A percentile compares a stretch with the other conserved stretches of the same genome.
phyloP scores from a whole-genome alignment of 2,329 filamentous ascomycete species.

The Emmonsiellopsis sp. region DNA sequence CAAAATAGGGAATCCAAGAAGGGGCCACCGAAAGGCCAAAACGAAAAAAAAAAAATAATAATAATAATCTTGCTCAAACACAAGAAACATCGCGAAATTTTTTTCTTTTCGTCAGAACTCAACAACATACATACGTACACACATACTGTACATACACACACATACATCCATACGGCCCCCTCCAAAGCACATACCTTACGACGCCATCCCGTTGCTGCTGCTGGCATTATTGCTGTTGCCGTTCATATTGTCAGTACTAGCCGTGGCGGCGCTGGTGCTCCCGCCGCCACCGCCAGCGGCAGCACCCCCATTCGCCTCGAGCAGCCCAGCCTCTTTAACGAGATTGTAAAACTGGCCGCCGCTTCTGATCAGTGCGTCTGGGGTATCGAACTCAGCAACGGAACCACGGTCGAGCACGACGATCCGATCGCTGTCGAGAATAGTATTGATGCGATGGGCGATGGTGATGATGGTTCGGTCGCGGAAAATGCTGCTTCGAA shows the following conservation, averaged over 20 bases:
- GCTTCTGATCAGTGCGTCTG: conserved; percentile 63
- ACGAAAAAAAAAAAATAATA: too few species aligned
- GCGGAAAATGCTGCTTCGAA: conserved; percentile 61
- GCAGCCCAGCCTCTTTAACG: conserved; percentile 79
- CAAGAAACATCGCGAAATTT: too few species aligned
- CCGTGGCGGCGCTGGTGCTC: neutral
- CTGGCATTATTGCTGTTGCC: neutral
- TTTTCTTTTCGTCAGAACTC: neutral
- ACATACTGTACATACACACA: neutral
- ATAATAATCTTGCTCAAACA: too few species aligned
- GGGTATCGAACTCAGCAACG: conserved; percentile 88
- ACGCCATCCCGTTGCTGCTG: neutral
- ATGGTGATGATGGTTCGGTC: conserved; percentile 97
- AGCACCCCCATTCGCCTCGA: conserved; percentile 35
- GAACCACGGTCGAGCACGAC: conserved; percentile 85
- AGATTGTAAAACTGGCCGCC: conserved; percentile 79
- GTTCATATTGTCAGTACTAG: neutral
- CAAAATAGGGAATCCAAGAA: too few species aligned
- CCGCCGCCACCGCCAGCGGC: conserved; percentile 9
- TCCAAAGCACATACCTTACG: neutral
- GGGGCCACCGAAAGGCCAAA: too few species aligned
- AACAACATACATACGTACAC: neutral
- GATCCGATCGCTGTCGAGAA: conserved; percentile 78
- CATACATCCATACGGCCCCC: neutral
- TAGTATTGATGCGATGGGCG: conserved; percentile 96